These are phyloP conservation scores for Colletotrichum sp. DNA, from an alignment of 2,329 filamentous ascomycete genomes.

Conservation along the genomic window DNA sequence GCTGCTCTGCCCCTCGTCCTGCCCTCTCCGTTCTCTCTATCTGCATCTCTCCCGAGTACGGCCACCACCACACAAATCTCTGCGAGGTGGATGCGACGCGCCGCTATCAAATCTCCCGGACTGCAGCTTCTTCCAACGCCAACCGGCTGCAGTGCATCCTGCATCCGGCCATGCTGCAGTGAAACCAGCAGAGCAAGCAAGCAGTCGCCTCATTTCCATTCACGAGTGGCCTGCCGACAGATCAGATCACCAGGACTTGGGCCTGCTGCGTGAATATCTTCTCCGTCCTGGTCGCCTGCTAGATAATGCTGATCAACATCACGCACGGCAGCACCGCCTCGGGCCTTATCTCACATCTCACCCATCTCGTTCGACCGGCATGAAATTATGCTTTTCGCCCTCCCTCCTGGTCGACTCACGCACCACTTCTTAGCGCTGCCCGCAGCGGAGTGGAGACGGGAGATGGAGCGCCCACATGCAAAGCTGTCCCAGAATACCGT, in stretches of 20 bases:
- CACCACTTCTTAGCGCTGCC: constrained; percentile 12
- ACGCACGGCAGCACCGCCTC: background rate
- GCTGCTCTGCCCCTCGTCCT: background rate
- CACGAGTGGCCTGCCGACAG: background rate
- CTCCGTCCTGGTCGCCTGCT: background rate
- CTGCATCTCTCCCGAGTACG: background rate
- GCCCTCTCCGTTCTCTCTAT: background rate
- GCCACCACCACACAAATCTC: background rate
- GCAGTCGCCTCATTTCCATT: background rate
- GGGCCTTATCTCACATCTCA: constrained; percentile 9
- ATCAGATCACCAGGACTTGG: background rate
- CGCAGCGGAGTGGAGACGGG: background rate
- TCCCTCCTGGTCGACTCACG: constrained; percentile 1
- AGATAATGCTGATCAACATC: constrained; percentile 1
- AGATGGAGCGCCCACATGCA: background rate
- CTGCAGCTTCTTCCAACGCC: background rate
- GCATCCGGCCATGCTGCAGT: background rate
- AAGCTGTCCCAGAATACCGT: background rate
- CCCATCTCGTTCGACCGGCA: background rate
- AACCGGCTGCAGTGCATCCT: constrained; percentile 3
- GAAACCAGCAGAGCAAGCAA: background rate
- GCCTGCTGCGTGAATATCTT: background rate
- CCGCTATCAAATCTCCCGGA: background rate
- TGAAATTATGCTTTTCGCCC: constrained; percentile 8
- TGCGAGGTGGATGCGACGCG: background rate